phyloP scores from a whole-genome alignment of 2,329 filamentous ascomycete species.

The Hypoxylon sp. region DNA sequence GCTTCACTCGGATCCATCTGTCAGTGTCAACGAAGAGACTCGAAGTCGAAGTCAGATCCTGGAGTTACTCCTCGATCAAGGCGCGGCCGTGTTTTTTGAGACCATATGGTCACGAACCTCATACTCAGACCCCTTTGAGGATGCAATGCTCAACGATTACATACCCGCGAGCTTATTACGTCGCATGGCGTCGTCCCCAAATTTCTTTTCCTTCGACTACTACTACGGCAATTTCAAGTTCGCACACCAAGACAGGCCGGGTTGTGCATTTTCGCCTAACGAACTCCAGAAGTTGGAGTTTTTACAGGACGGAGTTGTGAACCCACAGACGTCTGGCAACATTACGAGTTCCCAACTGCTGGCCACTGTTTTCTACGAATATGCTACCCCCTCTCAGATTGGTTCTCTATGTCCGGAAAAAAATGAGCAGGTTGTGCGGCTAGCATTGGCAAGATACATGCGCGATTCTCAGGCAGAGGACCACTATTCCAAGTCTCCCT shows the following conservation, averaged over 20 bases:
- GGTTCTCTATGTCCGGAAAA: neutral
- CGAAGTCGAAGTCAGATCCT: neutral
- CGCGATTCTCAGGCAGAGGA: neutral
- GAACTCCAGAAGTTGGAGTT: neutral
- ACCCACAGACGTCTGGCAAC: too few relatives aligned
- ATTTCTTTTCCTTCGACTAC: too few relatives aligned
- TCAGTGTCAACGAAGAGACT: neutral
- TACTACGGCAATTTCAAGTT: neutral
- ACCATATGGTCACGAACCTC: too few relatives aligned
- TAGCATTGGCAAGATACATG: neutral
- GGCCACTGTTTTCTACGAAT: neutral
- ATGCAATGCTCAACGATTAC: neutral
- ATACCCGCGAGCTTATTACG: neutral
- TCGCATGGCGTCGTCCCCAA: neutral
- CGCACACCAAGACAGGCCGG: neutral
- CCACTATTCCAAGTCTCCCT: neutral
- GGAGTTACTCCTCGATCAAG: neutral
- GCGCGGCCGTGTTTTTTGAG: too few relatives aligned
- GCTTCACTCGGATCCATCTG: neutral
- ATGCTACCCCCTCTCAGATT: neutral
- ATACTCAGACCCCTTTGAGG: neutral
- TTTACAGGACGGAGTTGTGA: neutral
- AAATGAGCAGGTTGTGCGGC: neutral
- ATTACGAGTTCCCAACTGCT: neutral
- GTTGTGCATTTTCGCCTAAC: neutral